Evolutionary conservation across 1,139 yeast species (phyloP), one percentile per base, ranked within the genome.

Genomic region (Magnusiomyces clavatus): DNA sequence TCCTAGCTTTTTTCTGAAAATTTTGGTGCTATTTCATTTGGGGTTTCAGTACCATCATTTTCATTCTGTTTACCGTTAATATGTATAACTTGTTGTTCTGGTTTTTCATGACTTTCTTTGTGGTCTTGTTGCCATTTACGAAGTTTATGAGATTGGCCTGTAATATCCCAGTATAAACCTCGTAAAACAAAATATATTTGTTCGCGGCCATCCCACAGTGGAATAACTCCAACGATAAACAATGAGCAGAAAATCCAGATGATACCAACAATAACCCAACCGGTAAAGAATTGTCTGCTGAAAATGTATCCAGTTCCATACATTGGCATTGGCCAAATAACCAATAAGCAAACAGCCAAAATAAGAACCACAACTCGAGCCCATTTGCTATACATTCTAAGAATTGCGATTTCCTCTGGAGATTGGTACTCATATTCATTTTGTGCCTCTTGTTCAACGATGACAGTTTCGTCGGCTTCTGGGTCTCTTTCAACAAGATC

Each of bases 81-180:
- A 8, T 24, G 31, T 35, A 43, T 19, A n/a, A 31, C 34, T 43
- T 6, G 6, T 20, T 35, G 5, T 19, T 29, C 19, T 20, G 24
- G 17, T 12, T 29, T 44, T 4, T 44, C 38, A 35, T 13, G 47
- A 31, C 35, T 14, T 11, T 10, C 14, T 13, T 17, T 90, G 60
- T 85, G 77, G 2, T 70, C 67, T 31, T 74, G 64, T 66, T 86
- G 95, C 90, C 95, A 86, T 60, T 76, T 83, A 58, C 77, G 74
- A 54, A 86, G 72, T 67, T 86, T 86, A 66, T 78, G 67, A 1
- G 82, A 69, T 68, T 86, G 92, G 19, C 95, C 95, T 35, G 85
- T 73, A 48, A 77, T 59, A 64, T 87, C 96, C 95, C 95, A 86
- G 68, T 82, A 86, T 39, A 86, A 76, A 48, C 95, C 95, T 62